These are phyloP conservation scores for Cystofilobasidium capitatum DNA, from an alignment of 768 basidiomycete species.

Conservation along the genomic window DNA sequence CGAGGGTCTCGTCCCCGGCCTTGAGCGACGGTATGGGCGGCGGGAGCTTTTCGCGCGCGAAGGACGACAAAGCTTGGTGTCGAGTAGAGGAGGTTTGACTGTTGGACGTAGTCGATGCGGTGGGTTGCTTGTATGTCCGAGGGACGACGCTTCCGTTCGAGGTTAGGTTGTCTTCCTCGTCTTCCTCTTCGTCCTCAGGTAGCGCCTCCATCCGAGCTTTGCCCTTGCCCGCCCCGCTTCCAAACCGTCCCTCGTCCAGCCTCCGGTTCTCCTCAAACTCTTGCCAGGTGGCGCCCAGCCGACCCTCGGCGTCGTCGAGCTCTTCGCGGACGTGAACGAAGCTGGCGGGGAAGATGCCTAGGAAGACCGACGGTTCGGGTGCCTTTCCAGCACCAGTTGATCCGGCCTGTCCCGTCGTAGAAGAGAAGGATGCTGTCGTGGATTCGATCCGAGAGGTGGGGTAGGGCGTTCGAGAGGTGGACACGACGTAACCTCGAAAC, in stretches of 20 bases:
- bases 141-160: neutral
- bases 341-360: slow-evolving; percentile 86
- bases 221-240: neutral
- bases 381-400: slow-evolving; percentile 29
- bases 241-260: neutral
- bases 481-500: slow-evolving; percentile 61
- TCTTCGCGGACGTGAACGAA: slow-evolving; percentile 80
- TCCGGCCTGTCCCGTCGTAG: slow-evolving; percentile 11
- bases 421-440: neutral
- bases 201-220: slow-evolving; percentile 47
- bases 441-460: slow-evolving; percentile 11
- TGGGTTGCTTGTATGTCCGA: no score
- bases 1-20: slow-evolving; percentile 83
- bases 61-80: no score
- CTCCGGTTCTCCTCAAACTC: slow-evolving; percentile 38
- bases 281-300: slow-evolving; percentile 63
- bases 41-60: slow-evolving; percentile 48
- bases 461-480: neutral
- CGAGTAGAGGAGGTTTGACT: no score
- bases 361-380: slow-evolving; percentile 52
- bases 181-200: slow-evolving; percentile 54
- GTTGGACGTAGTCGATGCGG: neutral
- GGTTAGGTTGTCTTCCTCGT: neutral
- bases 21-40: slow-evolving; percentile 91
- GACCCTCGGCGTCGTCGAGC: slow-evolving; percentile 75